These are phyloP conservation scores for sweet orange (Citrus sinensis) DNA, from an alignment of 345 rosid genomes.

Conservation along the genomic window DNA sequence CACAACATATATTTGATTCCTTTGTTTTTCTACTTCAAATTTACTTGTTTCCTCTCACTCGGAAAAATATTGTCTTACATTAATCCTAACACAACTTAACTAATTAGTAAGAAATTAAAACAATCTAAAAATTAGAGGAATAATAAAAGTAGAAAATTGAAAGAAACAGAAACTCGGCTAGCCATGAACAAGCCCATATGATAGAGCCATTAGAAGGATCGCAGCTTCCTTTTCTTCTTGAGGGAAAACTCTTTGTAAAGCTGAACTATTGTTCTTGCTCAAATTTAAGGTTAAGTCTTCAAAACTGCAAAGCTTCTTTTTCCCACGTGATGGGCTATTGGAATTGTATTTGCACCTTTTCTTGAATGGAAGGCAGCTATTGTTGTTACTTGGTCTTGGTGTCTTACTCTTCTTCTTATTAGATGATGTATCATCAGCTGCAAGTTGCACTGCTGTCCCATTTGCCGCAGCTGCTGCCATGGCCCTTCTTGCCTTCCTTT, in stretches of 20 bases:
- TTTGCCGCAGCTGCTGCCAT: conserved; percentile 52
- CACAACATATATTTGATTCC: not conserved
- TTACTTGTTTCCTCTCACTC: not conserved
- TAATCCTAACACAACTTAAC: not conserved
- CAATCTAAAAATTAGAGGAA: not conserved
- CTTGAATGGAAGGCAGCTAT: conserved; percentile 30
- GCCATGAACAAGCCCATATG: conserved; percentile 76
- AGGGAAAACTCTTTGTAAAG: conserved; percentile 75
- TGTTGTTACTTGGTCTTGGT: conserved; percentile 18
- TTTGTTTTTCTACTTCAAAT: not conserved
- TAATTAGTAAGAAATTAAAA: not conserved
- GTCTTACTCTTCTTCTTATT: conserved; percentile 32
- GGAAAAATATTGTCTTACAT: not conserved
- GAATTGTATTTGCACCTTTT: conserved; percentile 35
- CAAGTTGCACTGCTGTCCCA: conserved; percentile 8
- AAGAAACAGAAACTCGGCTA: not conserved
- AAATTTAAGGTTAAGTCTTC: conserved; percentile 68
- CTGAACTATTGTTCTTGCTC: conserved; percentile 51
- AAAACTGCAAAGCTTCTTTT: conserved; percentile 50
- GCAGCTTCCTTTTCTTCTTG: conserved; percentile 99
- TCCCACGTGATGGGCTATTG: conserved; percentile 13
- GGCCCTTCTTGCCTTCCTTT: conserved; percentile 82
- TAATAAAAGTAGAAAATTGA: not conserved
- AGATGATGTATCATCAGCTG: conserved; percentile 7
- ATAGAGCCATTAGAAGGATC: conserved; percentile 87